Evolutionary conservation across 2,329 filamentous ascomycete genomes (phyloP), one percentile per base, ranked within the genome.

Genomic region (Juglanconis juglandina): DNA sequence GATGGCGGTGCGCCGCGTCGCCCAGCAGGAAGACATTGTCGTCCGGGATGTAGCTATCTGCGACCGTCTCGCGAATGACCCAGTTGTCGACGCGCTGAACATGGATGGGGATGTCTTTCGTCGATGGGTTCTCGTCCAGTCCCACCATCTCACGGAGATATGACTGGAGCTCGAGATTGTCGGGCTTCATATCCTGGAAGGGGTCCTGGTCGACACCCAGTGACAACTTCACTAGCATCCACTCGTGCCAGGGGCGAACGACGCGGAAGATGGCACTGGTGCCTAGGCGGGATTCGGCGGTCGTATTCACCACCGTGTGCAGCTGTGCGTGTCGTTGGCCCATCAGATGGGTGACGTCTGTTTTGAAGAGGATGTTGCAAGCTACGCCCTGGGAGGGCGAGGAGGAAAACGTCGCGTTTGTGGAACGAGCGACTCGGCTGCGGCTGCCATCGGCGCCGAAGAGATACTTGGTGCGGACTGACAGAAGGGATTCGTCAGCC

Each of bases 171-270:
- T 59, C 56, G 4, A 52, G 46, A 24, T 54, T 53, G 10, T 62
- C 60, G 14, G 56, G 46, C 35, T 39, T 30, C 14, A 62, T 5
- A 11, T 30, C 51, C 14, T 55, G 59, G 60, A 62, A 62, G 5
- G 60, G 55, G 13, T 62, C 46, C 58, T 80, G 74, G 5, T 54
- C 56, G 54, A 79, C 24, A 24, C 24, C 24, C 2, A 24, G 24
- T 24, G 24, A 24, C 24, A 24, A 24, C 24, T 24, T 24, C 24
- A 24, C 24, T 24, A 24, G 24, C 24, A 24, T 24, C 81, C 82
- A 87, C 69, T 86, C 77, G 63, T 79, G 67, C 83, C 82, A 86
- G 0, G 83, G 79, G 69, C 80, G 81, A 11, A 87, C 79, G 80
- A 86, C 82, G 24, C 83, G 73, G 3, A 78, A 60, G 82, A 71